Conservation (phyloP, 148 eudicot species). For the Rhododendron vialii region DNA sequence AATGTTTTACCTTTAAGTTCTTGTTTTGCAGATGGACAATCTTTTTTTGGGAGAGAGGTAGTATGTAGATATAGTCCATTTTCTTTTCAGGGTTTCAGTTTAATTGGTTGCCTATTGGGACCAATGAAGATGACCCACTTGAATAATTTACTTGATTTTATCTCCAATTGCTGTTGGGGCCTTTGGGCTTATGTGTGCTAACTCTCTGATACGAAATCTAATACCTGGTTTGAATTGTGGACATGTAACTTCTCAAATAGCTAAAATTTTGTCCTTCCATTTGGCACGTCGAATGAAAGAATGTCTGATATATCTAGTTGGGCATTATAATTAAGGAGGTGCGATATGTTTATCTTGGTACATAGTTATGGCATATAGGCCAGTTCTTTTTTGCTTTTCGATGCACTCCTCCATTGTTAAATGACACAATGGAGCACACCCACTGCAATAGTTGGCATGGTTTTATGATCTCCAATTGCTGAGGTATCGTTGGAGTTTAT, state of each 20-base stretch:
- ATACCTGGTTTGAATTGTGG: not conserved
- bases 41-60: not conserved
- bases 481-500: not conserved
- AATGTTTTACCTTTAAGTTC: not conserved
- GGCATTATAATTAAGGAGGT: not conserved
- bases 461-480: not conserved
- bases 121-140: constrained; percentile 7
- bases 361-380: not conserved
- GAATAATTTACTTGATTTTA: not conserved
- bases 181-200: not conserved
- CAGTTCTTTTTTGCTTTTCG: not conserved
- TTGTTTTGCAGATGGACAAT: not conserved
- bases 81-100: not conserved
- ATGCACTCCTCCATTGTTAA: not conserved
- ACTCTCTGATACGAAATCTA: not conserved
- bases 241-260: not conserved
- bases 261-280: not conserved
- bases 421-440: constrained; percentile 4
- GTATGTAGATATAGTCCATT: not conserved
- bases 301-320: not conserved
- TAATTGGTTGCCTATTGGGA: not conserved
- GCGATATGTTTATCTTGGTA: not conserved
- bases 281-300: not conserved
- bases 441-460: not conserved
- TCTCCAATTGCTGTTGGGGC: not conserved